Conservation (phyloP, 2,329 filamentous ascomycete genomes). For the Cryphonectria carpinicola region DNA sequence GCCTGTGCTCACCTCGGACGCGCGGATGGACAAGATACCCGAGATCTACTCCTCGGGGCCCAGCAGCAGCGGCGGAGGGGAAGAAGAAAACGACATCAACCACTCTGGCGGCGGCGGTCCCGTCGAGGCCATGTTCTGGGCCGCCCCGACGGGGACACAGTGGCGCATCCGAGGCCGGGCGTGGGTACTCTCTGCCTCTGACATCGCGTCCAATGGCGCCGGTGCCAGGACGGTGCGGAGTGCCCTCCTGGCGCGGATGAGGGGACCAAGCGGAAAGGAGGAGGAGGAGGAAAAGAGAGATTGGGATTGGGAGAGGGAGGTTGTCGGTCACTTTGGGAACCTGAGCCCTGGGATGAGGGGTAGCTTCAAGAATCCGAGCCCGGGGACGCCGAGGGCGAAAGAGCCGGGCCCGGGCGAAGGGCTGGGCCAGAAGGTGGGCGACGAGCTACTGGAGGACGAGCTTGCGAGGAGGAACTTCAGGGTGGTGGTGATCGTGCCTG, state of each 20-base stretch:
- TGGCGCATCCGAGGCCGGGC: constrained; percentile 82
- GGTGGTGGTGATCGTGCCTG: constrained; percentile 79
- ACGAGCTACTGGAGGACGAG: constrained; percentile 63
- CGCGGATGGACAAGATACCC: constrained; percentile 79
- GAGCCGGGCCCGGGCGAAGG: constrained; percentile 48
- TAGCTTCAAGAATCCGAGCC: constrained; percentile 72
- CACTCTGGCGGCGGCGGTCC: constrained; percentile 67
- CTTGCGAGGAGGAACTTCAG: constrained; percentile 77
- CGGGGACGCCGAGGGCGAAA: constrained; percentile 63
- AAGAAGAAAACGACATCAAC: constrained; percentile 48
- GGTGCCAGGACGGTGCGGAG: constrained; percentile 62
- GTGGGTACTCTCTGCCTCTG: constrained; percentile 70
- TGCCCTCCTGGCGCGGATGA: constrained; percentile 66
- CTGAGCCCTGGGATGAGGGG: constrained; percentile 79
- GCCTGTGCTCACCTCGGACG: constrained; percentile 84
- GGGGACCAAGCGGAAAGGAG: constrained; percentile 44
- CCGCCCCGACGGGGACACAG: constrained; percentile 70
- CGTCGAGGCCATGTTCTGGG: constrained; percentile 87
- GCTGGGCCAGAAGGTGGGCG: constrained; percentile 68
- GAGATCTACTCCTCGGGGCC: constrained; percentile 66
- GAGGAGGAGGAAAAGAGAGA: constrained; percentile 39
- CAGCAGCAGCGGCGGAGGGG: constrained; percentile 39
- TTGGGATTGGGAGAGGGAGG: constrained; percentile 80
- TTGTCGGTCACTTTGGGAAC: constrained; percentile 91
- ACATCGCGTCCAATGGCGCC: constrained; percentile 54